Evolutionary conservation across 23 red algal genomes (phyloP), one percentile per base, ranked within the genome.

Genomic region (Agarophyton chilense): DNA sequence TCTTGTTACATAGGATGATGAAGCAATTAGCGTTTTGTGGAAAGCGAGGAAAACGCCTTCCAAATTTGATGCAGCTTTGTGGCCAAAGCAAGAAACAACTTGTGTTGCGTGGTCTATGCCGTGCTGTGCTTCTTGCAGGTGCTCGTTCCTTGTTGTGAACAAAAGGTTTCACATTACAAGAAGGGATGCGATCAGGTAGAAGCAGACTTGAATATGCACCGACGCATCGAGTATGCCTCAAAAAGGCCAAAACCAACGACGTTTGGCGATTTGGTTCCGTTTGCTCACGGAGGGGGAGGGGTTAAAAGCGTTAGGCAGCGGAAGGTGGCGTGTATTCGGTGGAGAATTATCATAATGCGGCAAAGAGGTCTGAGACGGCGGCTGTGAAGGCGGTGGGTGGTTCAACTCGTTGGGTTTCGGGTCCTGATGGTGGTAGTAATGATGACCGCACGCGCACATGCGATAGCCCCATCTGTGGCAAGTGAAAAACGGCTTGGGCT

Each of bases 381-480:
- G n/a, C 1, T 7, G 3, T 10, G 51, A 51, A 0, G 21, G n/a
- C n/a, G 51, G 51, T 28, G 76, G 26, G 8, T 6, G 68, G n/a
- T 42, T 22, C 19, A 3, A 7, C 19, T n/a, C 46, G 56, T 24
- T 32, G n/a, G 2, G 3, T 21, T 7, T 2, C 56, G 43, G 43
- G 31, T 89, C 85, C 34, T 7, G 53, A 29, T 89, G 85, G 26
- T 89, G 22, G 55, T 89, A 89, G 70, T 89, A 89, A 28, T 89
- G 85, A 22, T 89, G 85, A 5, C 85, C 85, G 32, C 85, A 89
- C 50, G 85, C 52, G 38, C 85, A 89, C 70, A 89, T 89, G 34
- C 85, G 85, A 28, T 66, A 89, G 50, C 85, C 85, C 85, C 85
- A 89, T 14, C 18, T 45, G 28, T 18, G 55, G 33, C 85, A 89